A percentile compares a stretch with the other conserved stretches of the same genome.
Evolutionary conservation across 805 yeast species (phyloP).

Genomic region (Saturnispora zaruensis): DNA sequence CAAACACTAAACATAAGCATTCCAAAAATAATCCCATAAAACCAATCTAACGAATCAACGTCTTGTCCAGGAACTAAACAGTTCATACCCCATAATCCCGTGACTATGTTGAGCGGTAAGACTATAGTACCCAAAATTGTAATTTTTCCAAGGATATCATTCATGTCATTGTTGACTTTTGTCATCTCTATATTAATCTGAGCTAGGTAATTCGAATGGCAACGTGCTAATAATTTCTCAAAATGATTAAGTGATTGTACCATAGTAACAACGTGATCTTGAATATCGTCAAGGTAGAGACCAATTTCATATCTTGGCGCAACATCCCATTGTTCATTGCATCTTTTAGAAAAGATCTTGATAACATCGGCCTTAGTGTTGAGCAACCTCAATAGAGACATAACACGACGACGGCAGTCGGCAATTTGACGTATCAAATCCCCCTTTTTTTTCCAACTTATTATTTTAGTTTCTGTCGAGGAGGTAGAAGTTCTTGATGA

Average conservation of each 20-base stretch:
- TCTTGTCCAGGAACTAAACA: slow-evolving; percentile 92
- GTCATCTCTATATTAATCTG: slow-evolving; percentile 98
- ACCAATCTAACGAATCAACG: slow-evolving; percentile 55
- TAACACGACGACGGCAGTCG: slow-evolving; percentile 88
- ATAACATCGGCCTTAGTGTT: slow-evolving; percentile 97
- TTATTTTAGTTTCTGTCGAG: slow-evolving; percentile 34
- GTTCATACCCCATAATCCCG: slow-evolving; percentile 99
- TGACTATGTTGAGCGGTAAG: slow-evolving; percentile 86
- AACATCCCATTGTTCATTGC: slow-evolving; percentile 74
- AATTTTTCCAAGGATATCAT: slow-evolving; percentile 89
- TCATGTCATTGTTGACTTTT: slow-evolving; percentile 91
- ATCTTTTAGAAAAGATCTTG: slow-evolving; percentile 86
- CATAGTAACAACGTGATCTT: slow-evolving; percentile 97
- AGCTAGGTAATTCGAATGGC: slow-evolving; percentile 94
- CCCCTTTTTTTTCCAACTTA: slow-evolving; percentile 86
- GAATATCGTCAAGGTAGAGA: slow-evolving; percentile 93
- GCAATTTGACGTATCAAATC: slow-evolving; percentile 94
- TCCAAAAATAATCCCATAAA: slow-evolving; percentile 40
- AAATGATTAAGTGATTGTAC: slow-evolving; percentile 90
- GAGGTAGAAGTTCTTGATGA: slow-evolving; percentile 21
- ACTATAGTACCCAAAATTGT: slow-evolving; percentile 93
- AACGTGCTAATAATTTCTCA: slow-evolving; percentile 85
- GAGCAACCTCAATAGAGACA: slow-evolving; percentile 75
- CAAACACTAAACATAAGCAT: slow-evolving; percentile 41
- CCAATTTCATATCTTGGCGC: slow-evolving; percentile 83